Base-by-base conservation (phyloP, 768 basidiomycete genomes). In the Lactarius sanguifluus region DNA sequence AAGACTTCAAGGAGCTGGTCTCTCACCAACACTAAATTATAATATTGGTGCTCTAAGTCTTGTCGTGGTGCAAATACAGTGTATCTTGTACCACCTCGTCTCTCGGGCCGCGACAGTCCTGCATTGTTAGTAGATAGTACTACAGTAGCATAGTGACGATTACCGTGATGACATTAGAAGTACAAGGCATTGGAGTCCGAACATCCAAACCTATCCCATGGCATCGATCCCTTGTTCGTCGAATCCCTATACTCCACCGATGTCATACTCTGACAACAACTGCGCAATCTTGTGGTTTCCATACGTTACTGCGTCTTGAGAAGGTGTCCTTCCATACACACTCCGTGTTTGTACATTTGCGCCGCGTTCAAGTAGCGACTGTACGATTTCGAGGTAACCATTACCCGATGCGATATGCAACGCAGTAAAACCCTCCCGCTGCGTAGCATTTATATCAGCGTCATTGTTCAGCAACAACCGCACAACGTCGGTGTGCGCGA, bases 401-500 rank as follows among this genome's bases (percentile, higher is more conserved):
- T 5, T 0, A 12, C 0, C 1, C 8, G 55, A 56, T 18, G 55
- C 55, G 30, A 34, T 12, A 3, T 56, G 55, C 8, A 56, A n/a
- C 1, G 55, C 30, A 9, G 55, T 56, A 3, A 1, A 5, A 3
- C 5, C 4, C 1, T 32, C 12, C 15, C 32, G 7, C 28, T 34
- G 15, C 20, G 25, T 18, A 0, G 38, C 40, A 7, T 64, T 54
- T 38, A 64, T 13, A 13, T 59, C 40, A 18, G 50, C 58, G 2
- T 32, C 57, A 2, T 32, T n/a, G 15, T 59, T 36, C 8, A 64
- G 64, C 9, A 66, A 50, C 34, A 66, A 28, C 2, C 13, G 54
- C 5, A 3, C 55, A 3, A 57, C 4, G 1, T 61, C 45, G 1
- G 50, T 0, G 20, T 57, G 45, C 23, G 41, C 60, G 1, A 13